Evolutionary conservation across 225 moss, liverwort and hornwort genomes (phyloP), one percentile per base, ranked within the genome.

Genomic region (Straminergon stramineum): DNA sequence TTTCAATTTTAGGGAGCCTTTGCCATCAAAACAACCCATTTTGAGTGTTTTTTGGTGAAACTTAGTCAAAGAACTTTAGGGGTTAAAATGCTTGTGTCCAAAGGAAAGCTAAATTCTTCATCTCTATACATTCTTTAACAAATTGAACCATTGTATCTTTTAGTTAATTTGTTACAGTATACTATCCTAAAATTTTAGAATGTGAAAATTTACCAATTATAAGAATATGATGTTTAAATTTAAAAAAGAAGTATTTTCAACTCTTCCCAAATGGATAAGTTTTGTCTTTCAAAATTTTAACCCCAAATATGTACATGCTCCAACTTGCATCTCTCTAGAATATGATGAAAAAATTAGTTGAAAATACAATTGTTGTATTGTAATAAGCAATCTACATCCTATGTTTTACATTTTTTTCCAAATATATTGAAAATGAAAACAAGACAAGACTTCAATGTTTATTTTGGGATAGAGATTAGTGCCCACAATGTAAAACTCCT

Each of bases 111-210:
- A 20, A 51, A 32, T 32, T 12, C 20, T 51, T 31, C 32, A 31
- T 32, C 2, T 32, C 2, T 51, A 19, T 32, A 51, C 51, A 51
- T 52, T 52, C 5, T 2, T 32, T 20, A 48, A 31, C 2, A 74
- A 26, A 74, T 45, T 2, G 6, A 28, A 16, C 1, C 0, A 1
- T 15, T 24, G 15, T 4, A 14, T 24, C 1, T 0, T 16, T 43
- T 5, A 73, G 17, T 27, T 43, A 3, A 15, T 43, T 9, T 26
- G 15, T 26, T 26, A 9, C 0, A 26, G 2, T 71, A 9, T 1
- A 15, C 1, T 3, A 3, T 71, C 5, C 5, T 71, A 5, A n/a
- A 41, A 26, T 24, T 70, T 24, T 5, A 26, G 1, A 26, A 7
- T 15, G 1, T 43, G 2, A 17, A 9, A 39, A 9, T 17, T 17